Evolutionary conservation across 352 stramenopile genomes (phyloP).

Genomic region (Pythium myriotylum): DNA sequence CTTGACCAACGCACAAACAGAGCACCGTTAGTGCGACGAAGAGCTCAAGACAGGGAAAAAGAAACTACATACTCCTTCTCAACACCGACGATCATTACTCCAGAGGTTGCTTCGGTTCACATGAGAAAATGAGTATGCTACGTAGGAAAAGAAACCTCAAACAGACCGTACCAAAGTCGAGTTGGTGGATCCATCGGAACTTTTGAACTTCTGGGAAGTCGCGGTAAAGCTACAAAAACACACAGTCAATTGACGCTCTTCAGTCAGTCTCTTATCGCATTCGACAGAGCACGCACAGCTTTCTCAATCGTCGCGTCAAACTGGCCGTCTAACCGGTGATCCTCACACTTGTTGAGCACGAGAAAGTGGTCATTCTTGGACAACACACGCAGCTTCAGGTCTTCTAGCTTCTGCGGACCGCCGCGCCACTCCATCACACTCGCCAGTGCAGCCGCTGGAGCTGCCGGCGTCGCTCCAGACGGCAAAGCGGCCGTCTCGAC

Average conservation of each 20-base stretch:
- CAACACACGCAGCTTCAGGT: conserved; percentile 63
- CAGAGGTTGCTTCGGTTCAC: conserved; percentile 65
- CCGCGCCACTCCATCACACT: conserved; percentile 38
- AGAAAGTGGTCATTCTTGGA: conserved; percentile 53
- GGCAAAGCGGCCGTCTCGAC: background rate
- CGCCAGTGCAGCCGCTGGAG: background rate
- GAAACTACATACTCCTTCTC: conserved; percentile 55
- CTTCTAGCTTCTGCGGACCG: conserved; percentile 51
- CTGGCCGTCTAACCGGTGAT: conserved; percentile 84
- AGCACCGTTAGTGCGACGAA: conserved; percentile 1
- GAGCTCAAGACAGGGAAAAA: too few relatives aligned
- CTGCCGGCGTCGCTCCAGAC: conserved; percentile 16
- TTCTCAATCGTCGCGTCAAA: conserved; percentile 92
- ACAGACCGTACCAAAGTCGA: conserved; percentile 77
- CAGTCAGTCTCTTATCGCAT: too few relatives aligned
- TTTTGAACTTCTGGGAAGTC: conserved; percentile 78
- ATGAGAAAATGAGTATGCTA: background rate
- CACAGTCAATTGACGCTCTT: too few relatives aligned
- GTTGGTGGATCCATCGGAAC: conserved; percentile 90
- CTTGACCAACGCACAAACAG: conserved; percentile 34
- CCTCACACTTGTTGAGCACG: conserved; percentile 79
- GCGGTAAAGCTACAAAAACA: conserved; percentile 48
- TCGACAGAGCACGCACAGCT: conserved; percentile 38
- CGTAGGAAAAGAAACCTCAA: background rate
- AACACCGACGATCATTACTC: conserved; percentile 80